Base-by-base conservation (phyloP, 352 stramenopile genomes). In the Globisporangium middletonii region DNA sequence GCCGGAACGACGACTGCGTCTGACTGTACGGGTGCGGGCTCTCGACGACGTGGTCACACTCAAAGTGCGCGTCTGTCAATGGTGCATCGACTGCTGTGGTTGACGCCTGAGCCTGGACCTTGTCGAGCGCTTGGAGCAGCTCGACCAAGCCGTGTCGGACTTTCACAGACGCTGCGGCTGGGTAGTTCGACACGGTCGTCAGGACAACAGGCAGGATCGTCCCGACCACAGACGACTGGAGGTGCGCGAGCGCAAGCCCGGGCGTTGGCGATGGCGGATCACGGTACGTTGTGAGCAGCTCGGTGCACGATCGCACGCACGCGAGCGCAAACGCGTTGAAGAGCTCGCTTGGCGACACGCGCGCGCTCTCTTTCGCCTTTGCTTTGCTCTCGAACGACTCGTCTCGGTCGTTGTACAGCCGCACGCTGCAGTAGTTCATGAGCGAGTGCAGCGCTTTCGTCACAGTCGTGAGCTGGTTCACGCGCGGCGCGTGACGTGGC, bases 11-110 rank as follows among this genome's bases (percentile, higher is more conserved):
- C 41, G 78, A 69, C 50, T 89, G 76, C 12, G 58, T 73, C 47
- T 79, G 66, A 37, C 61, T 83, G 65, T 90, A 92, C 30, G 82
- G 82, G 60, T 92, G 82, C 2, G 68, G 45, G 33, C 72, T 88
- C 60, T 92, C 79, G 16, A 90, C 67, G 13, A 84, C 60, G 58
- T 75, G 75, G 26, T 73, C 55, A 3, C 66, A 67, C 53, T 64
- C 67, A 26, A 79, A 82, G n/a, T 70, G 76, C 12, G 64, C 50
- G 26, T 63, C 56, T 46, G 23, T 23, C 23, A 23, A 23, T 23
- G 23, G 23, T 23, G 23, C 23, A 38, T 55, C 45, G 23, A 15
- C 7, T 54, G 35, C 26, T 12, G 38, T 16, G 18, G 49, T 53
- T 15, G 15, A 4, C n/a, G 9, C 9, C 15, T n/a, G 42, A 51